Percentiles rank a stretch among this genome's conserved stretches.
phyloP scores from a whole-genome alignment of 2,329 filamentous ascomycete genomes.

The Ceratocystis huliohia region DNA sequence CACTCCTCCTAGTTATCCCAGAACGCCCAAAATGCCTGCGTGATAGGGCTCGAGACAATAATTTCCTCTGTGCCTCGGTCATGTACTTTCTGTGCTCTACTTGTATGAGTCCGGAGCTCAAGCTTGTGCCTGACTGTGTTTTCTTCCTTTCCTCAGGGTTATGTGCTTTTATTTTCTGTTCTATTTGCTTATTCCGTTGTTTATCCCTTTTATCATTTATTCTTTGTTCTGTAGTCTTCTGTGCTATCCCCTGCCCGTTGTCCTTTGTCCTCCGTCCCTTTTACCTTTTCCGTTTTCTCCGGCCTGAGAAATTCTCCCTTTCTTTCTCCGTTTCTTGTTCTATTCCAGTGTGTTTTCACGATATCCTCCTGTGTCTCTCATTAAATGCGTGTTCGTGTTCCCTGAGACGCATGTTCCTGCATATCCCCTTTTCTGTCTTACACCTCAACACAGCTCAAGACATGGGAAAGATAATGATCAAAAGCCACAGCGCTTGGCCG shows the following conservation, averaged over 20 bases:
- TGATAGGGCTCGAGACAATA: background rate
- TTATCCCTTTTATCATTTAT: background rate
- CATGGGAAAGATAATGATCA: background rate
- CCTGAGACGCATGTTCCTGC: constrained; percentile 7
- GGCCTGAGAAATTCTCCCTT: background rate
- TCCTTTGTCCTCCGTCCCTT: background rate
- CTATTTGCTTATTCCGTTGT: background rate
- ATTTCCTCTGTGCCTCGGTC: background rate
- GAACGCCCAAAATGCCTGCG: background rate
- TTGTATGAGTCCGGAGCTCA: background rate
- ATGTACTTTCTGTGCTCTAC: background rate
- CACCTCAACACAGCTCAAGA: background rate
- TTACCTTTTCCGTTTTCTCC: background rate
- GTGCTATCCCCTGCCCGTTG: background rate
- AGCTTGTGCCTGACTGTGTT: background rate
- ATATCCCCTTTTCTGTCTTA: constrained; percentile 5
- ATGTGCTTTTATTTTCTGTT: background rate
- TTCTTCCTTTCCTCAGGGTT: background rate
- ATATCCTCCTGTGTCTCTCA: background rate
- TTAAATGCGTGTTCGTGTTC: background rate
- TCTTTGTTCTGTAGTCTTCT: background rate
- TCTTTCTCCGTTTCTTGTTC: background rate
- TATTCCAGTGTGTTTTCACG: background rate
- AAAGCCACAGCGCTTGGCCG: background rate
- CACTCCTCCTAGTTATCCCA: too few species aligned